These are phyloP conservation scores for Erodium chrysanthum DNA, from an alignment of 441 rosid genomes.

Conservation along the genomic window DNA sequence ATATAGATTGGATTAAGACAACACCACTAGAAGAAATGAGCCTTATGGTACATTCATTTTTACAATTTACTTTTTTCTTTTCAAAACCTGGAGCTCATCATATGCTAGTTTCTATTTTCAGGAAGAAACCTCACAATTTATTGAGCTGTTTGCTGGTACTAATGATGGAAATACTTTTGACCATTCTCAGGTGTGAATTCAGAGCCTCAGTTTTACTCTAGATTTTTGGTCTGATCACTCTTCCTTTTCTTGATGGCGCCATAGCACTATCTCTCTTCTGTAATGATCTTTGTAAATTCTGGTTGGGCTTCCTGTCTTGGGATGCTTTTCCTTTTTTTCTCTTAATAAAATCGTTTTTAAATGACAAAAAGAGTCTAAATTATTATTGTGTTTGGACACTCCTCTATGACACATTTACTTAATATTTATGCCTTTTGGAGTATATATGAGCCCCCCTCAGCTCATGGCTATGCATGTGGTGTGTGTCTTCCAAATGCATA, in stretches of 20 bases:
- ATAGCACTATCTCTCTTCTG: too few relatives aligned
- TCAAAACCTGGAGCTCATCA: constrained; percentile 15
- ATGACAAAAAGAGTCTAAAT: too few relatives aligned
- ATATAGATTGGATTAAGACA: constrained; percentile 88
- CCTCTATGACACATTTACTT: background rate
- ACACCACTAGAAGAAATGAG: constrained; percentile 64
- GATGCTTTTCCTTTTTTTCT: too few relatives aligned
- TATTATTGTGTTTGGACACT: constrained; percentile 12
- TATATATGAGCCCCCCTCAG: background rate
- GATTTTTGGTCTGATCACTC: too few relatives aligned
- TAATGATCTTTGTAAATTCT: too few relatives aligned
- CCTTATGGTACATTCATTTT: constrained; percentile 55
- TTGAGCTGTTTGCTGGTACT: constrained; percentile 62
- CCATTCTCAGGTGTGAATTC: constrained; percentile 57
- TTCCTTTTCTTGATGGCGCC: too few relatives aligned
- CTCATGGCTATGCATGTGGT: background rate
- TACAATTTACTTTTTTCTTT: constrained; percentile 4
- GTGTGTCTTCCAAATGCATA: background rate
- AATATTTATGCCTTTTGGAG: background rate
- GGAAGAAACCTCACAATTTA: constrained; percentile 59
- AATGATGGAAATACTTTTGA: constrained; percentile 62
- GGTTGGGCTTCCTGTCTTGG: too few relatives aligned
- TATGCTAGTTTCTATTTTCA: constrained; percentile 30
- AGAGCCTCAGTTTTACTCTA: too few relatives aligned
- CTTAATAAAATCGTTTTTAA: too few relatives aligned